Base-by-base conservation (phyloP, 495 filamentous ascomycete species). In the Durotheca rogersii region DNA sequence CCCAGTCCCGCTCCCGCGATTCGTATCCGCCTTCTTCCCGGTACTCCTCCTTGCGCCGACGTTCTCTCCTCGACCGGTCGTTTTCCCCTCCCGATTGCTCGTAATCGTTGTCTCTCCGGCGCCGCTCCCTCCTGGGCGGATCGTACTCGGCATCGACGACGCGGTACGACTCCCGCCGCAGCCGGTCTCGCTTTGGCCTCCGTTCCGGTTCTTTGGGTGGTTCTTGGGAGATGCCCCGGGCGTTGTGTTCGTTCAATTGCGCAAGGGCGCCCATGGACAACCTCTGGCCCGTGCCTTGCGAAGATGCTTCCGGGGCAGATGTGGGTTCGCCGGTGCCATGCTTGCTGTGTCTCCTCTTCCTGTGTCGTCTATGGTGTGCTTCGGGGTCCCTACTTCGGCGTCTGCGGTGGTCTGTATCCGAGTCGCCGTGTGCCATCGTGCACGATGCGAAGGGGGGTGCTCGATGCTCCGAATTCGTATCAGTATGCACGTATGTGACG, bases 261-360 rank as follows among this genome's bases (percentile, higher is more conserved):
- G 83, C 83, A 47, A 88, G 64, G 6, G 83, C 77, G 46, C 82
- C 79, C 7, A 76, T 75, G 23, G 78, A 81, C 21, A 81, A 61
- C 4, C 61, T 52, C 35, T 67, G 65, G 27, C 47, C 53, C 19
- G 47, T 47, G 39, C 36, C 37, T 11, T 50, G 30, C 2, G 51
- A 49, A 27, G 49, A 41, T 41, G 39, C 29, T 41, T 49, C 57
- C 1, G 63, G 43, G 7, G 52, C 46, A 11, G 64, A 57, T 2
- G 51, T 34, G 17, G 41, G 21, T 14, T 35, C 45, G 25, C 33
- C 44, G 7, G 60, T 44, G 31, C 57, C 56, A 43, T 61, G 63
- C 4, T 61, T 61, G 41, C 58, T 57, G 7, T 60, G 49, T n/a
- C 50, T 53, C 12, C 62, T 29, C 16, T 67, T 68, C 23, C 45